Base-by-base conservation (phyloP, 441 rosid species). In the Viola pubescens region DNA sequence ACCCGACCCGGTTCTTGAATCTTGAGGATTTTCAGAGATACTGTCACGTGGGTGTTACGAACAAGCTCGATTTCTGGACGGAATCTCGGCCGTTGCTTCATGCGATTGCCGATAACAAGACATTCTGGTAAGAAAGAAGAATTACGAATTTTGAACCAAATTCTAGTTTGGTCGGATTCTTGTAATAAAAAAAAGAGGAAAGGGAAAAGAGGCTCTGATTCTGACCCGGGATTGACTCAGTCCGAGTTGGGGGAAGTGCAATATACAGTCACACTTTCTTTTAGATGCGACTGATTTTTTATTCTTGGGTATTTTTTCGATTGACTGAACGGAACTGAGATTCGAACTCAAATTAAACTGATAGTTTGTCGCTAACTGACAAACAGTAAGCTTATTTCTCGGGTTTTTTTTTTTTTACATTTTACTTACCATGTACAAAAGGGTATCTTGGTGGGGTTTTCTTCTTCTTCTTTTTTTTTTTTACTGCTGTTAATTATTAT, bases 81-180 rank as follows among this genome's bases (percentile, higher is more conserved):
- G 97, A 90, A 61, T 80, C 91, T 56, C 74, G 88, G 39, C 91
- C 96, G 58, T 73, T 90, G 70, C 91, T 87, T 51, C 76, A 75
- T 9, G 78, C 81, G 11, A 73, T 82, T 44, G 62, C 77, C 0
- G 85, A 79, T 34, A 81, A 26, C 34, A 26, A 80, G 59, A 72
- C 77, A 0, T 60, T 82, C 61, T 87, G 87, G 80, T 81, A 66
- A 72, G 50, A 8, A 4, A 37, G 3, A 5, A 3, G 4, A 34
- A 53, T 39, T 9, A 37, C 38, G 34, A 2, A 26, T 26, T 26
- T 26, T 26, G 34, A 26, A 26, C 34, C 34, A 26, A 26, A 1
- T 26, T 26, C 34, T 26, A 26, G 34, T 26, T 26, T 26, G 34
- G 34, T 26, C 34, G 34, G 34, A 26, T 26, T 26, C 34, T 39